Base-by-base conservation (phyloP, 768 basidiomycete genomes). In the Hericium rajendrae region DNA sequence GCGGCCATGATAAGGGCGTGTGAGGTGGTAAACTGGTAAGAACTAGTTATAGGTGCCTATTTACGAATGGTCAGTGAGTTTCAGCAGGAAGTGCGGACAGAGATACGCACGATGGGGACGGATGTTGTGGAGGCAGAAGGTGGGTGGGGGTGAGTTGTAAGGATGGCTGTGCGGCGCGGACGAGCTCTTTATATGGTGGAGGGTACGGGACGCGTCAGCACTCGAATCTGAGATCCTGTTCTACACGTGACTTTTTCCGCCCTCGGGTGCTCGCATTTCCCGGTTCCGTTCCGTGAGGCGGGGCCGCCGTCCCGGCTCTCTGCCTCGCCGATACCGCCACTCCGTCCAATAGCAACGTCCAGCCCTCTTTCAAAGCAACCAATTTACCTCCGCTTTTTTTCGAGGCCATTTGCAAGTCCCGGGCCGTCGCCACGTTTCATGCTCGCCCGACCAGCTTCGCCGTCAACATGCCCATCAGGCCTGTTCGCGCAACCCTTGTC, bases 1-100 rank as follows among this genome's bases (percentile, higher is more conserved):
- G 81, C 76, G 64, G 88, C 77, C 91, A 91, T 92, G 60, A 58
- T 65, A 61, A 49, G 32, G 10, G 41, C 39, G 43, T 48, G 41
- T 32, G 50, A 20, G 48, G 61, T 67, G 60, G 60, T 61, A 63
- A 61, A 61, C 51, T 59, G 39, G 22, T 22, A 24, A 20, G 32
- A 28, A 38, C 11, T 20, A 20, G 39, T 24, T 13, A 48, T 32
- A 10, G 41, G 53, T 18, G 12, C 38, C 48, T 26, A n/a, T 16
- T 48, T 24, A 38, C 12, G 28, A 16, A 4, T 1, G n/a, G 32
- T 13, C 40, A 41, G 37, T 52, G 41, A 15, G 40, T 22, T 0
- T 9, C 2, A 22, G 12, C 55, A 46, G 13, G 20, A 11, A 20
- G 20, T 24, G 38, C 15, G 38, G 32, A 15, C 20, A 41, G 20